Base-by-base conservation (phyloP, 192 early-diverging fungal species). In the Coemansia javaensis region DNA sequence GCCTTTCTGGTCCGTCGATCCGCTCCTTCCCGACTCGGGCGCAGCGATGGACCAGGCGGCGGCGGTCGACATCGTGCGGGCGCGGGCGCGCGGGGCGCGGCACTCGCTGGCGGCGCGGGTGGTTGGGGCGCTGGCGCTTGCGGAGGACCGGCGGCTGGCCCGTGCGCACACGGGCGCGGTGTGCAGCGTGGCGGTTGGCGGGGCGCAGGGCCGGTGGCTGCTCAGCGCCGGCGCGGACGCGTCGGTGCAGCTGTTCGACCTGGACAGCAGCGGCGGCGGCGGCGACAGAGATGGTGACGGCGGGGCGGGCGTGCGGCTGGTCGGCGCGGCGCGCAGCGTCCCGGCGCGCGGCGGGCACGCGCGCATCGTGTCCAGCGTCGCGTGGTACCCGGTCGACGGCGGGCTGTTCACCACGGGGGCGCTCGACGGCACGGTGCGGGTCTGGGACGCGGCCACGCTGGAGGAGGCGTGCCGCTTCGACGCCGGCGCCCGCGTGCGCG, bases 361-460 rank as follows among this genome's bases (percentile, higher is more conserved):
- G 24, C 84, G 79, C 44, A 75, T 78, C 6, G 73, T 95, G 3
- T 82, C 90, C 5, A 72, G 73, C 32, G 74, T 90, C 0, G 61
- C 71, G 4, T 96, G 93, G 93, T 93, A 87, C 54, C 84, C 88
- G 4, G 75, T 81, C 34, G 90, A 93, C 63, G 84, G 80, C 13
- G 91, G 90, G 28, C 78, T 93, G 74, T 93, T 93, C 61, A 82
- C 84, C 0, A 85, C 82, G 1, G 80, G 81, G 0, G 90, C 89
- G 0, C 84, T 84, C 47, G 93, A 96, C 59, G 59, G 75, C 27
- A 85, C 83, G 0, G 50, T 93, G 14, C 81, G 85, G 31, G 79
- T 88, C 13, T 93, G 89, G 90, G 90, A 96, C 38, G 83, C 90
- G 3, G 78, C 78, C 46, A 39, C 66, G 10, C 79, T 96, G 83